A percentile compares a stretch with the other conserved stretches of the same genome.
phyloP scores from a whole-genome alignment of 768 basidiomycete species.

The Nidula microcarpa region DNA sequence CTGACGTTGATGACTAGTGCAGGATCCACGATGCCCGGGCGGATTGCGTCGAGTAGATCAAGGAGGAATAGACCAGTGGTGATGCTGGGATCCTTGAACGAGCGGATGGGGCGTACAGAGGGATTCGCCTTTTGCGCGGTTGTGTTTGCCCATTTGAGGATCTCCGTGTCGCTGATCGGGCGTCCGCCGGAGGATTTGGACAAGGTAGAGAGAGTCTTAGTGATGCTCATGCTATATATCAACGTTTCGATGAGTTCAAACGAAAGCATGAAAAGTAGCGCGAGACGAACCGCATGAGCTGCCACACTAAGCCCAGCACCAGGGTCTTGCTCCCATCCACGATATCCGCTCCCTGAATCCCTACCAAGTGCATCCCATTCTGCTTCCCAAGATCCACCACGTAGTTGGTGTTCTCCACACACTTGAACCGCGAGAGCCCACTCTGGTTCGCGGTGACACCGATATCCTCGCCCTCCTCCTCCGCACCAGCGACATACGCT shows the following conservation, averaged over 20 bases:
- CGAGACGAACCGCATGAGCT: slow-evolving; percentile 78
- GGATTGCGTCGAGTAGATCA: slow-evolving; percentile 85
- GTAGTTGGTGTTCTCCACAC: slow-evolving; percentile 98
- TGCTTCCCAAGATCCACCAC: slow-evolving; percentile 89
- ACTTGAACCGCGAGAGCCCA: slow-evolving; percentile 91
- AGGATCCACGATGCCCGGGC: slow-evolving; percentile 95
- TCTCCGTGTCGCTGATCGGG: slow-evolving; percentile 88
- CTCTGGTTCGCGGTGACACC: slow-evolving; percentile 83
- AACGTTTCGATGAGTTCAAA: neutral
- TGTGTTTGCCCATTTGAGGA: slow-evolving; percentile 94
- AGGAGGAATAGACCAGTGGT: slow-evolving; percentile 92
- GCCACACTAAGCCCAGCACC: slow-evolving; percentile 96
- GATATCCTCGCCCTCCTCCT: slow-evolving; percentile 72
- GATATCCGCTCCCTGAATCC: slow-evolving; percentile 97
- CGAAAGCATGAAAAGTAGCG: too few species aligned
- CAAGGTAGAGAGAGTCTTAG: slow-evolving; percentile 80
- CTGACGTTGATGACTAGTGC: slow-evolving; percentile 63
- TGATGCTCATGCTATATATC: slow-evolving; percentile 73
- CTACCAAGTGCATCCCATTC: slow-evolving; percentile 93
- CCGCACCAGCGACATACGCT: slow-evolving; percentile 31
- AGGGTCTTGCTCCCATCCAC: slow-evolving; percentile 92
- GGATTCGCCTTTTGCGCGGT: slow-evolving; percentile 75
- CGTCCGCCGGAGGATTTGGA: slow-evolving; percentile 68
- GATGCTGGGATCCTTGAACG: slow-evolving; percentile 91
- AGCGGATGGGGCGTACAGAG: slow-evolving; percentile 63